Evolutionary conservation across 257 asterid species (phyloP).

Genomic region (Solanum paucissectum): DNA sequence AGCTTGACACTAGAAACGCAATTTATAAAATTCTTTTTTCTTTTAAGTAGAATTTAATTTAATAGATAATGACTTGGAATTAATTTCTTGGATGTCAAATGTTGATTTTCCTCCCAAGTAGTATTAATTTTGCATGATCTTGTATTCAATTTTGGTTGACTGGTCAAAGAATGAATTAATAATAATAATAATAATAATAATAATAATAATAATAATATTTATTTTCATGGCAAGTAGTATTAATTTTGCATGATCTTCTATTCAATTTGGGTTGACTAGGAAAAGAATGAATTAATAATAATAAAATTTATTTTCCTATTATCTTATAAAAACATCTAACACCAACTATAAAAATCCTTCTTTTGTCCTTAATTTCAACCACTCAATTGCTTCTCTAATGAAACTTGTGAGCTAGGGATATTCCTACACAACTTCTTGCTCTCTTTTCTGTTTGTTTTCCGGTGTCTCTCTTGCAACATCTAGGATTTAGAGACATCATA

Average conservation of each 20-base stretch:
- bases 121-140: not conserved
- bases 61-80: not conserved
- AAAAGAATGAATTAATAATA: too few relatives aligned
- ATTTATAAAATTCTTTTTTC: not conserved
- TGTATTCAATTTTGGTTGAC: not conserved
- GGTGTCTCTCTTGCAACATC: too few relatives aligned
- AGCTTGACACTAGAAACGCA: not conserved
- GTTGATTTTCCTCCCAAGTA: not conserved
- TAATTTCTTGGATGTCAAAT: not conserved
- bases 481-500: not conserved
- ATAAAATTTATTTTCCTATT: too few relatives aligned
- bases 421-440: too few relatives aligned
- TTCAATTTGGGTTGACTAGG: too few relatives aligned
- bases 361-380: not conserved
- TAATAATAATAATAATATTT: too few relatives aligned
- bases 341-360: not conserved
- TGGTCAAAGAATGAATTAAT: not conserved
- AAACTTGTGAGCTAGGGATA: too few relatives aligned
- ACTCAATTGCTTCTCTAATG: not conserved
- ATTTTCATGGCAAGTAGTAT: too few relatives aligned
- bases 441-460: too few relatives aligned
- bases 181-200: too few relatives aligned
- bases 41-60: too few relatives aligned
- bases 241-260: too few relatives aligned
- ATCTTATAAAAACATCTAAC: not conserved